A percentile compares a stretch with the other conserved stretches of the same genome.
Conservation (phyloP, 169 alveolate species). For the Babesia ovis region DNA sequence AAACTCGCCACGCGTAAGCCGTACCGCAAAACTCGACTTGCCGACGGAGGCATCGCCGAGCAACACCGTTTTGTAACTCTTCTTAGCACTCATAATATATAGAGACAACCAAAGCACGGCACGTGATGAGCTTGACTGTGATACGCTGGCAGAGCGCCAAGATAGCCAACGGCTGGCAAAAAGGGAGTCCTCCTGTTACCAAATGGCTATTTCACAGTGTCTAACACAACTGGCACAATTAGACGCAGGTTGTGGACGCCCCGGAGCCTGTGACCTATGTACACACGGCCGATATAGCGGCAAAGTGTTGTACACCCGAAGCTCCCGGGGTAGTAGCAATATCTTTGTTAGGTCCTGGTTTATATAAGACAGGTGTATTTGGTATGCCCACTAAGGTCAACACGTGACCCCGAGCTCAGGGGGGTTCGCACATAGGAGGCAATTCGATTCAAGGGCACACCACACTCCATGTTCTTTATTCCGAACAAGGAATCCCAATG, state of each 20-base stretch:
- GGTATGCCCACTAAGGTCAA: neutral
- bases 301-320: neutral
- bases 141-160: neutral
- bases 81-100: conserved; percentile 60
- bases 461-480: too few species aligned
- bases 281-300: conserved; percentile 8
- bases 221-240: too few species aligned
- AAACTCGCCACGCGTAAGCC: conserved; percentile 87
- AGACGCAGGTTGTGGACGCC: conserved; percentile 13
- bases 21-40: conserved; percentile 86
- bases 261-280: conserved; percentile 1
- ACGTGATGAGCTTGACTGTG: neutral
- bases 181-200: neutral
- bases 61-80: conserved; percentile 86
- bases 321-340: neutral
- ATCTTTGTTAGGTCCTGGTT: neutral
- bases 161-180: neutral
- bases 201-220: too few species aligned
- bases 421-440: conserved; percentile 13
- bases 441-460: neutral
- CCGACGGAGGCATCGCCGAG: conserved; percentile 92
- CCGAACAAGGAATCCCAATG: too few species aligned
- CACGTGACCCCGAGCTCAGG: conserved; percentile 13
- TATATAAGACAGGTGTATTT: neutral
- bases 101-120: neutral